phyloP scores from a whole-genome alignment of 345 rosid genomes.

The Sisymbrium irio region DNA sequence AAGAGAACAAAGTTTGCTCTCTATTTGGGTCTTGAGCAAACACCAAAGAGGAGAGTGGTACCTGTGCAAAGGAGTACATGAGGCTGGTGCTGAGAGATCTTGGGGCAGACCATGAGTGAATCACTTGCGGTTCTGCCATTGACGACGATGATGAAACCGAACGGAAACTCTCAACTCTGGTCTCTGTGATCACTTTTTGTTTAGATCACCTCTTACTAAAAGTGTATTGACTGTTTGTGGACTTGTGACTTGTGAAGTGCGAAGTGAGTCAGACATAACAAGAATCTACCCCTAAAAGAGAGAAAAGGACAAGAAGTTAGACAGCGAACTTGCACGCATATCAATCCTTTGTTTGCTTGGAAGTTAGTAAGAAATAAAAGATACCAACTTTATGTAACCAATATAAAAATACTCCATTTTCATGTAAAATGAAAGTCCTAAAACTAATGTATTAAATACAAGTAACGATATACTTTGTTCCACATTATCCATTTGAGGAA shows the following conservation, averaged over 20 bases:
- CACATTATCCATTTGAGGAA: background rate
- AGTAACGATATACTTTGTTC: no score
- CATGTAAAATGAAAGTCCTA: background rate
- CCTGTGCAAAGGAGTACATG: slow-evolving; percentile 90
- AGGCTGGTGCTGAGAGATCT: slow-evolving; percentile 86
- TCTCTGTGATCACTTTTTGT: slow-evolving; percentile 19
- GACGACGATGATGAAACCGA: slow-evolving; percentile 1
- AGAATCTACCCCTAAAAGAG: background rate
- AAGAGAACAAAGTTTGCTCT: no score
- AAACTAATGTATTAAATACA: background rate
- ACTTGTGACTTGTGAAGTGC: background rate
- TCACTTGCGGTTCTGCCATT: slow-evolving; percentile 49
- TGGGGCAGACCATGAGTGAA: slow-evolving; percentile 91
- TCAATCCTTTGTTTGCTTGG: slow-evolving; percentile 9
- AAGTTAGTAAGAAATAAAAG: background rate
- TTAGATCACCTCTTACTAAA: background rate
- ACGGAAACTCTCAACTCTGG: background rate
- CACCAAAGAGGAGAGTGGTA: slow-evolving; percentile 13
- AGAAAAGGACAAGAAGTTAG: slow-evolving; percentile 9
- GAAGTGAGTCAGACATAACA: background rate
- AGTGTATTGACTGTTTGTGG: background rate
- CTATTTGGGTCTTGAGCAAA: no score
- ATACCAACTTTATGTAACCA: background rate
- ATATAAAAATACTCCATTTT: background rate
- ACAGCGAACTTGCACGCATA: slow-evolving; percentile 14